These are phyloP conservation scores for Pseudozyma flocculosa DNA, from an alignment of 1,284 basidiomycete species.

Conservation along the genomic window DNA sequence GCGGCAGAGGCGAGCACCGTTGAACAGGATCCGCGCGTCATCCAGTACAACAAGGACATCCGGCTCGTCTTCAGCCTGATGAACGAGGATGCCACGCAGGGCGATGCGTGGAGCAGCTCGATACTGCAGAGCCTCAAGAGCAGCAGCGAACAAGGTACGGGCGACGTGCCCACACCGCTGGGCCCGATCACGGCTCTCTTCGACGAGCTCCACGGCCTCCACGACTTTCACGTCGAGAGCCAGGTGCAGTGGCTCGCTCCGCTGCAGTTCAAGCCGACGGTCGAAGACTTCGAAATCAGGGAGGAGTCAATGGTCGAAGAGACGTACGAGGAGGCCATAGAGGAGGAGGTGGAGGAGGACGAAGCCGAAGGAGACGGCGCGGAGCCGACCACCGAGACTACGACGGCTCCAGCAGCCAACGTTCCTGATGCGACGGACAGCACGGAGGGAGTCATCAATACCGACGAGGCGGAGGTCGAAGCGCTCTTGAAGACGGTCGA, in stretches of 20 bases:
- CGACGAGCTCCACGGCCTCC: slow-evolving; percentile 61
- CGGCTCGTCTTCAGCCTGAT: slow-evolving; percentile 53
- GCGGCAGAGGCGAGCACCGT: neutral
- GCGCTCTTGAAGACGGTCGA: neutral
- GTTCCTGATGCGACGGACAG: no score
- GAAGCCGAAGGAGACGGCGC: slow-evolving; percentile 8
- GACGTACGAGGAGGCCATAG: slow-evolving; percentile 16
- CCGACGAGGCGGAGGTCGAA: neutral
- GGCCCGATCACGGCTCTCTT: slow-evolving; percentile 8
- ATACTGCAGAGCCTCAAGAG: slow-evolving; percentile 6
- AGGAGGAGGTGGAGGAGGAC: slow-evolving; percentile 7
- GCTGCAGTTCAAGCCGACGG: slow-evolving; percentile 74
- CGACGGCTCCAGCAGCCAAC: no score
- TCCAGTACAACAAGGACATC: slow-evolving; percentile 45
- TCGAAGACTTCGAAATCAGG: slow-evolving; percentile 51
- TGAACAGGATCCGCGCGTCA: slow-evolving; percentile 34
- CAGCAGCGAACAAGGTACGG: slow-evolving; percentile 1
- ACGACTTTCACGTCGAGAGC: slow-evolving; percentile 90
- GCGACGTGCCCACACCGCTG: slow-evolving; percentile 9
- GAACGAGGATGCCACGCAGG: slow-evolving; percentile 44
- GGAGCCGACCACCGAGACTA: neutral
- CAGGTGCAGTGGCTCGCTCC: slow-evolving; percentile 91
- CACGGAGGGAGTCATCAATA: no score
- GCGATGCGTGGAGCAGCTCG: slow-evolving; percentile 14
- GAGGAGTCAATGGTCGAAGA: slow-evolving; percentile 24